Conservation (phyloP, 208 protist species). For the Jaenimonas drosophilae region DNA sequence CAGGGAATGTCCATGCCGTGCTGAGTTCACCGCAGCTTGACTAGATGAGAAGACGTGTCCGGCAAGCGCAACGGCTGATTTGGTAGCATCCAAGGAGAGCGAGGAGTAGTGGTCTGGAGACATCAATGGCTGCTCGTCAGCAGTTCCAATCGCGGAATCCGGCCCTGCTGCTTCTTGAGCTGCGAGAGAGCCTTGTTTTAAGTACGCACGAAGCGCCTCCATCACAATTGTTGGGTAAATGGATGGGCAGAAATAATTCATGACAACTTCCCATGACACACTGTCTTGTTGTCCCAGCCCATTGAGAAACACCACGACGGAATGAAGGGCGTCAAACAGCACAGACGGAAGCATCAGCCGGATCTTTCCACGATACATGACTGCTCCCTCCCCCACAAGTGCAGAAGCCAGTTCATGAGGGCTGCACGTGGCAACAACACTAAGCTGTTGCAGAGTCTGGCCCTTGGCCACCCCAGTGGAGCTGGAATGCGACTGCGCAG, state of each 20-base stretch:
- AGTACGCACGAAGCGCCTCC: conserved; percentile 25
- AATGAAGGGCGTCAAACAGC: conserved; percentile 21
- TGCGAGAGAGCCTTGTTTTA: no score
- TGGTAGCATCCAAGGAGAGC: no score
- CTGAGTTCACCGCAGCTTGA: no score
- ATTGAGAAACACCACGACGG: conserved; percentile 28
- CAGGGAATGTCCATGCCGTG: no score
- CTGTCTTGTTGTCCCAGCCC: no score
- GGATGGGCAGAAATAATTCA: conserved; percentile 31
- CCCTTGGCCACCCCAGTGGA: not conserved
- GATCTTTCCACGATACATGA: conserved; percentile 37
- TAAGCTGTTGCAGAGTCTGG: conserved; percentile 25
- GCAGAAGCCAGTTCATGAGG: conserved; percentile 28
- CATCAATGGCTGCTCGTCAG: no score
- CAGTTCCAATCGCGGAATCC: no score
- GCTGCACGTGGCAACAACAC: conserved; percentile 21
- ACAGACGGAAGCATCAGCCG: conserved; percentile 38
- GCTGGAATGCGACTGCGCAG: not conserved
- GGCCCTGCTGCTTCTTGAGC: no score
- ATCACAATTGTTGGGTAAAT: conserved; percentile 48
- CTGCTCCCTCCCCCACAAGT: conserved; percentile 23
- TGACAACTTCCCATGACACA: conserved; percentile 17
- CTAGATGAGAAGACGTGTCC: conserved; percentile 35
- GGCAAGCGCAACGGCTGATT: conserved; percentile 30
- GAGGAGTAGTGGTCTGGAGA: no score